phyloP scores from a whole-genome alignment of 148 eudicot genomes.

The Silene uniflora region DNA sequence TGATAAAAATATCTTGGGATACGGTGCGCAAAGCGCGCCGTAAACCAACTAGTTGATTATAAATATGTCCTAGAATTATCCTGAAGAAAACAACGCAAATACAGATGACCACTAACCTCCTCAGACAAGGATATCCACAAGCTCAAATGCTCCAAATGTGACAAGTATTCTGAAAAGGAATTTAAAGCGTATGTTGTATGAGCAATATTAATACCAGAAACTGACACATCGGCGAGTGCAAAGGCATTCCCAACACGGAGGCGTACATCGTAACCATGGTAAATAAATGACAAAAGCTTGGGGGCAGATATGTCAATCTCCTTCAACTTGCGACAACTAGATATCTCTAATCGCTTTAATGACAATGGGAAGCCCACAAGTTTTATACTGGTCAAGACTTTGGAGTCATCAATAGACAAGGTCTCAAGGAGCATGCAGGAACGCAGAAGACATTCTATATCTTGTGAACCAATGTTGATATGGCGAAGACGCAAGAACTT shows the following conservation, averaged over 20 bases:
- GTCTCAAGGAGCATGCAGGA: background rate
- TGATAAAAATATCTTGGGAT: too few relatives aligned
- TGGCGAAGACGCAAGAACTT: background rate
- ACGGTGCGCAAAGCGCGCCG: too few relatives aligned
- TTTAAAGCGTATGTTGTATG: background rate
- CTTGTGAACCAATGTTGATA: background rate
- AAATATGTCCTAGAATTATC: too few relatives aligned
- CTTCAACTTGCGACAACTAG: background rate
- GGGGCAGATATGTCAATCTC: slow-evolving; percentile 18
- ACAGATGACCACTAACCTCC: background rate
- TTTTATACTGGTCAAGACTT: background rate
- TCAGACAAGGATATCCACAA: background rate
- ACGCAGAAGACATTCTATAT: background rate
- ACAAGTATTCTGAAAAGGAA: slow-evolving; percentile 12
- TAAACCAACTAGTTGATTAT: too few relatives aligned
- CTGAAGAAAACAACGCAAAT: too few relatives aligned
- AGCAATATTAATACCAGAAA: background rate
- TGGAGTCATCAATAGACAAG: background rate
- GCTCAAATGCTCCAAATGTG: slow-evolving; percentile 13
- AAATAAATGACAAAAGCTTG: slow-evolving; percentile 13
- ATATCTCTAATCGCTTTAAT: background rate
- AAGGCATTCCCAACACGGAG: slow-evolving; percentile 8
- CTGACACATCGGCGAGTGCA: slow-evolving; percentile 2
- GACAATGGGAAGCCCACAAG: background rate
- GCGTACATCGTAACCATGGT: background rate